These are phyloP conservation scores for Wickerhamiella australiensis DNA, from an alignment of 805 yeast genomes.

Conservation along the genomic window DNA sequence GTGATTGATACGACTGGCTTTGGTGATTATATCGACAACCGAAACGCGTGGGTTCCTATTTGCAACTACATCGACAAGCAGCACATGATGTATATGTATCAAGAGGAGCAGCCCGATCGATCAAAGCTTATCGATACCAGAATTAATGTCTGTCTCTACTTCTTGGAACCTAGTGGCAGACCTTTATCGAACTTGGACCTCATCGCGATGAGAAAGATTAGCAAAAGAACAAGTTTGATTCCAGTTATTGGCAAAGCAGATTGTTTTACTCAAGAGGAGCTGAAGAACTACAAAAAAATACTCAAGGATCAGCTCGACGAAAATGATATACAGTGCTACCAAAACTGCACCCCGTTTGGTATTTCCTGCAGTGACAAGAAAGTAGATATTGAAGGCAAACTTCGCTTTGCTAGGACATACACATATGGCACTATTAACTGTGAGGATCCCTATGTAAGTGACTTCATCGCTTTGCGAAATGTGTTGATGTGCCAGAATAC, in stretches of 20 bases:
- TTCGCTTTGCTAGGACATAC: constrained; percentile 68
- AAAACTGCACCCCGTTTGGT: constrained; percentile 64
- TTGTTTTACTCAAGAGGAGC: constrained; percentile 60
- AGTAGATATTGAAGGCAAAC: constrained; percentile 49
- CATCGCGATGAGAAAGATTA: constrained; percentile 72
- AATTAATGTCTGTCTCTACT: constrained; percentile 83
- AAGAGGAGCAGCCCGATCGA: constrained; percentile 84
- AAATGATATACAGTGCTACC: constrained; percentile 63
- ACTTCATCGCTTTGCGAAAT: constrained; percentile 68
- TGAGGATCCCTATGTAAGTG: constrained; percentile 76
- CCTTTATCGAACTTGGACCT: constrained; percentile 78
- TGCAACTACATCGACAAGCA: constrained; percentile 85
- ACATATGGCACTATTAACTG: constrained; percentile 89
- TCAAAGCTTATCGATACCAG: constrained; percentile 46
- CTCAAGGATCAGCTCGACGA: constrained; percentile 74
- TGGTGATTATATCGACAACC: constrained; percentile 81
- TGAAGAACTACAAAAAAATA: constrained; percentile 52
- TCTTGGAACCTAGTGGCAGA: constrained; percentile 85
- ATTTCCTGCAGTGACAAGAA: constrained; percentile 56
- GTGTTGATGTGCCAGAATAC: constrained; percentile 69
- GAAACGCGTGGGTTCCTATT: constrained; percentile 75
- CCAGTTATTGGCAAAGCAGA: constrained; percentile 88
- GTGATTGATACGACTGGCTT: constrained; percentile 89
- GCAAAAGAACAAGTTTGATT: constrained; percentile 70
- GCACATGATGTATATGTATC: constrained; percentile 77